These are phyloP conservation scores for Primulina tabacum DNA, from an alignment of 257 asterid species.

Conservation along the genomic window DNA sequence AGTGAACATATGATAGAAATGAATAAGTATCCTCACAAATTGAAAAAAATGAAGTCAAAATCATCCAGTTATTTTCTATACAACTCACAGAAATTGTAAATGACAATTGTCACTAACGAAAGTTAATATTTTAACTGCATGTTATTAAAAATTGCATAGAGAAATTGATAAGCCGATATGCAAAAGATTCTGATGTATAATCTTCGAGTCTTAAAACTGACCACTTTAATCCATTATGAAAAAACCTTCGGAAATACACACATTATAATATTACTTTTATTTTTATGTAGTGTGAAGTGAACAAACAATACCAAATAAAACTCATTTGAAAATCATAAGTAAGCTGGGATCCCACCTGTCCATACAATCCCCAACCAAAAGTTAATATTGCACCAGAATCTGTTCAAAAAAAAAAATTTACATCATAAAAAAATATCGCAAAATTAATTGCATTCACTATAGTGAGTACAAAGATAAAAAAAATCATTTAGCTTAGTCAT, in stretches of 20 bases:
- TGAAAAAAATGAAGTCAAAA: not conserved
- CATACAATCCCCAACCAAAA: slow-evolving; percentile 98
- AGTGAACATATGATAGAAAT: not conserved
- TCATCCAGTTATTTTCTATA: not conserved
- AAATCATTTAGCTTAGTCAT: not conserved
- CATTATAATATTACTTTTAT: not conserved
- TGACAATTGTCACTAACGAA: not conserved
- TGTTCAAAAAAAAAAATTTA: slow-evolving; percentile 35
- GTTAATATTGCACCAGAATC: slow-evolving; percentile 93
- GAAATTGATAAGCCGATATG: not conserved
- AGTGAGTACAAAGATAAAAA: not conserved
- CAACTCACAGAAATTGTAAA: not conserved
- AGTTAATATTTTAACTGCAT: not conserved
- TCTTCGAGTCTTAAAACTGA: not conserved
- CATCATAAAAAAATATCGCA: no score
- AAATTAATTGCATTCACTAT: not conserved
- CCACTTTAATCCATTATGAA: not conserved
- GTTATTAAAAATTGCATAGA: slow-evolving; percentile 1
- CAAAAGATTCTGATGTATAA: slow-evolving; percentile 11
- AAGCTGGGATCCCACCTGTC: slow-evolving; percentile 64
- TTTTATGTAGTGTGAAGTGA: not conserved
- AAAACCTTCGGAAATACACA: slow-evolving; percentile 4
- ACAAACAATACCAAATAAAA: slow-evolving; percentile 21
- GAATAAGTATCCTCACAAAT: no score
- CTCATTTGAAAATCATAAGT: not conserved